Conservation (phyloP, 1,284 basidiomycete genomes). For the Coniferiporia weirii region DNA sequence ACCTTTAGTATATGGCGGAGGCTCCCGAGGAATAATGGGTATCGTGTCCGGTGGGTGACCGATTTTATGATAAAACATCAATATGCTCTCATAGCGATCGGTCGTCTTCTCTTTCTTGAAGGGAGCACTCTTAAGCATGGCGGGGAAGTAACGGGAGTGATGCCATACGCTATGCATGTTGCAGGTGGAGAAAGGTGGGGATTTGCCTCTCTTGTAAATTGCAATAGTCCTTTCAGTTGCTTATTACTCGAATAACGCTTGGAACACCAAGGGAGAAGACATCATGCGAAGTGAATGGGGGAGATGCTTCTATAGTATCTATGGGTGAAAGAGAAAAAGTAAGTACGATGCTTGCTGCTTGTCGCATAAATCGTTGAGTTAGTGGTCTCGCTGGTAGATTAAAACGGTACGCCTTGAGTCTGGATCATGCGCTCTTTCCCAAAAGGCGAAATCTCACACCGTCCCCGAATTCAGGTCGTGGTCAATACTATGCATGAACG, state of each 20-base stretch:
- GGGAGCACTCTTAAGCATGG: constrained; percentile 55
- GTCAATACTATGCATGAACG: constrained; percentile 90
- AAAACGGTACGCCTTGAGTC: constrained; percentile 37
- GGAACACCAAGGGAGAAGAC: constrained; percentile 35
- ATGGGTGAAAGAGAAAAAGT: constrained; percentile 43
- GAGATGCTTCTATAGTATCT: constrained; percentile 31
- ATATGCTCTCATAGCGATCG: background rate
- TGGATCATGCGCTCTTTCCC: background rate
- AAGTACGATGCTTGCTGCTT: constrained; percentile 12
- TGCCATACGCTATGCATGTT: constrained; percentile 71
- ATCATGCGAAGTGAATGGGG: constrained; percentile 23
- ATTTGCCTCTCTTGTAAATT: background rate
- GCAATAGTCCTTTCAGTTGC: background rate
- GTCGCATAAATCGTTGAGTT: background rate
- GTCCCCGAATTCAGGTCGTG: constrained; percentile 42
- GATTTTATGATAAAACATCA: background rate
- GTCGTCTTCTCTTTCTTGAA: background rate
- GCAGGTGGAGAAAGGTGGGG: constrained; percentile 49
- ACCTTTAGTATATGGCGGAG: constrained; percentile 85
- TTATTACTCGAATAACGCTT: background rate
- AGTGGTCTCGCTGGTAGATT: constrained; percentile 30
- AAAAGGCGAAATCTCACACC: background rate
- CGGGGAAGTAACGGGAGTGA: constrained; percentile 76
- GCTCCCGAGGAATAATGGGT: constrained; percentile 83
- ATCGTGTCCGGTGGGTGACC: constrained; percentile 52